phyloP scores from a whole-genome alignment of 768 basidiomycete species.

The Chlorophyllum brunneum region DNA sequence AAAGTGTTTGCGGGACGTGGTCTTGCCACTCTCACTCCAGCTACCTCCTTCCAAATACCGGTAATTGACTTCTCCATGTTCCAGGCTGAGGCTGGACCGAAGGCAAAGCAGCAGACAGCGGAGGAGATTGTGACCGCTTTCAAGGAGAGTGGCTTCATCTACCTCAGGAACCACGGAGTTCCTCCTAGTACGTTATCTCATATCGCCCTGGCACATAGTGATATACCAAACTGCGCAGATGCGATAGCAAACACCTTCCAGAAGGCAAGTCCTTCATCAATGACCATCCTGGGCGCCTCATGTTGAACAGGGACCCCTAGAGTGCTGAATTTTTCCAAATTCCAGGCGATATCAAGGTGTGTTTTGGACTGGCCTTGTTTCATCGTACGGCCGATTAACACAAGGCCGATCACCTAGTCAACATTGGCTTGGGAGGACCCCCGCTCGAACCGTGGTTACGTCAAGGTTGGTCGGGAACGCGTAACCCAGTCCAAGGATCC shows the following conservation, averaged over 20 bases:
- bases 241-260: constrained; percentile 58
- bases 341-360: constrained; percentile 58
- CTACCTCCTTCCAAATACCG: constrained; percentile 56
- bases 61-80: constrained; percentile 77
- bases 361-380: not conserved
- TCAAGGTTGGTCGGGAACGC: constrained; percentile 75
- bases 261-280: constrained; percentile 41
- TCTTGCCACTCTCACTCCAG: constrained; percentile 23
- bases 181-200: constrained; percentile 31
- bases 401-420: constrained; percentile 31
- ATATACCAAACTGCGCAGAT: constrained; percentile 19
- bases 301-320: constrained; percentile 33
- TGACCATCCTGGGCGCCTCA: not conserved
- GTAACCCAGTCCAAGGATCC: constrained; percentile 72
- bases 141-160: constrained; percentile 79
- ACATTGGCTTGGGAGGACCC: constrained; percentile 81
- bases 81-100: constrained; percentile 27
- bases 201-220: not conserved
- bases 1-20: constrained; percentile 19
- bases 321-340: constrained; percentile 74
- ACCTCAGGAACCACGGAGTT: constrained; percentile 73
- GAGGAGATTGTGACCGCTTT: constrained; percentile 71
- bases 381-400: not conserved
- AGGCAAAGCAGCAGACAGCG: constrained; percentile 60
- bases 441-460: constrained; percentile 82